These are phyloP conservation scores for Botrytis pseudocinerea DNA, from an alignment of 2,329 filamentous ascomycete species.

Conservation along the genomic window DNA sequence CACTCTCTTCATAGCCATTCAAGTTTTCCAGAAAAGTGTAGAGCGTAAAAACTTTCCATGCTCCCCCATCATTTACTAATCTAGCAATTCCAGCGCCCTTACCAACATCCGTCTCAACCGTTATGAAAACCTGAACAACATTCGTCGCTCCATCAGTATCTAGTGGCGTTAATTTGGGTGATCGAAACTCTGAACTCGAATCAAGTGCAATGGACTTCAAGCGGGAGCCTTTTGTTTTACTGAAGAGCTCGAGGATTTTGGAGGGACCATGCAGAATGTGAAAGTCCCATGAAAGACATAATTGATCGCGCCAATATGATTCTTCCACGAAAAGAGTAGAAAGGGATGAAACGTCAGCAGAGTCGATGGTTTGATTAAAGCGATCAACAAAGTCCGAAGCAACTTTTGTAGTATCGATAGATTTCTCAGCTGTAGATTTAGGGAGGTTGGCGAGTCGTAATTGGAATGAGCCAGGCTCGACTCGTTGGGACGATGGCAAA, in stretches of 20 bases:
- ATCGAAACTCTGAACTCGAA: slow-evolving; percentile 27
- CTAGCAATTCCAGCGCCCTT: slow-evolving; percentile 57
- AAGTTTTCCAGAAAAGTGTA: slow-evolving; percentile 60
- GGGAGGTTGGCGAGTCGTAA: slow-evolving; percentile 31
- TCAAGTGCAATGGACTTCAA: slow-evolving; percentile 45
- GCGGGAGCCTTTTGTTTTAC: slow-evolving; percentile 31
- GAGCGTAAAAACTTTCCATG: slow-evolving; percentile 64
- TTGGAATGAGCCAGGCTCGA: slow-evolving; percentile 36
- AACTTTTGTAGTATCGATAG: slow-evolving; percentile 26
- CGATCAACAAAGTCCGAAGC: slow-evolving; percentile 28
- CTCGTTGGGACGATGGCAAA: slow-evolving; percentile 30
- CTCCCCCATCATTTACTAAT: slow-evolving; percentile 44
- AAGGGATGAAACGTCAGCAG: slow-evolving; percentile 42
- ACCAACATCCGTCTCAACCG: slow-evolving; percentile 54
- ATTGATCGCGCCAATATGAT: slow-evolving; percentile 60
- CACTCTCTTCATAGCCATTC: slow-evolving; percentile 53
- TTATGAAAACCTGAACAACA: slow-evolving; percentile 58
- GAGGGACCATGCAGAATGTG: slow-evolving; percentile 50
- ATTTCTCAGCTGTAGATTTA: slow-evolving; percentile 9
- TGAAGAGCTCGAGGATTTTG: slow-evolving; percentile 42
- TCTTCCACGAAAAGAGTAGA: slow-evolving; percentile 47
- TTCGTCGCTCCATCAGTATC: slow-evolving; percentile 48
- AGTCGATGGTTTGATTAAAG: slow-evolving; percentile 45
- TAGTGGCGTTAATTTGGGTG: slow-evolving; percentile 44
- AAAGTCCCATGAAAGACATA: slow-evolving; percentile 58